Evolutionary conservation across 2,329 filamentous ascomycete species (phyloP).

Genomic region (Botryotinia calthae): DNA sequence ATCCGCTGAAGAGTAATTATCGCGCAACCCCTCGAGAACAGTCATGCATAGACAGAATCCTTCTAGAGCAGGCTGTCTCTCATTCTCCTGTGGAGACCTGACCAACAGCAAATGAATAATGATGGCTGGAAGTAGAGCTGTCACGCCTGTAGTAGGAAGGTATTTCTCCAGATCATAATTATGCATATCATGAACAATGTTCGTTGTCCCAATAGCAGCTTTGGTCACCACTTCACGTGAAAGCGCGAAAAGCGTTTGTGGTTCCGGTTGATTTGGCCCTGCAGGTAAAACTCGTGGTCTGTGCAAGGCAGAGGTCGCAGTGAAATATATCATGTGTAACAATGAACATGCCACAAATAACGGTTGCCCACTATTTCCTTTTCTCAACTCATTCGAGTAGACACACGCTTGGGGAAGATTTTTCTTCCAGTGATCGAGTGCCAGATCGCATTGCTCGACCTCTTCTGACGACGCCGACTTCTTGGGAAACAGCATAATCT

Average conservation of each 20-base stretch:
- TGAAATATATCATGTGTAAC: constrained; percentile 90
- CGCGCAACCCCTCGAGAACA: constrained; percentile 81
- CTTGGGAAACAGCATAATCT: constrained; percentile 89
- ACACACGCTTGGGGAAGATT: constrained; percentile 69
- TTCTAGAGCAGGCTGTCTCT: constrained; percentile 69
- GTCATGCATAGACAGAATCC: constrained; percentile 92
- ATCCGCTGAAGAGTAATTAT: constrained; percentile 91
- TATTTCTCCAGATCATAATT: constrained; percentile 70
- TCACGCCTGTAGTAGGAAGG: constrained; percentile 86
- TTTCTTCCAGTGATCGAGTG: constrained; percentile 74
- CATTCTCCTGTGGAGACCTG: constrained; percentile 73
- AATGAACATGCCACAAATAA: constrained; percentile 73
- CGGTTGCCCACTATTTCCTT: constrained; percentile 57
- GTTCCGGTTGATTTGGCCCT: constrained; percentile 51
- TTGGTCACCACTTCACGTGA: constrained; percentile 80
- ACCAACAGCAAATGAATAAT: constrained; percentile 93
- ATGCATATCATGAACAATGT: constrained; percentile 75
- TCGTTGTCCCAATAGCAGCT: constrained; percentile 81
- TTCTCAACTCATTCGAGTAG: constrained; percentile 59
- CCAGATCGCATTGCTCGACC: constrained; percentile 74
- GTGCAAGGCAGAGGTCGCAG: constrained; percentile 85
- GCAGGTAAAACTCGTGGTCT: constrained; percentile 86
- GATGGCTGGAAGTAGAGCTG: constrained; percentile 85
- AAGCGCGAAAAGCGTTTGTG: constrained; percentile 71
- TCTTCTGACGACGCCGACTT: constrained; percentile 78